phyloP scores from a whole-genome alignment of 2,329 filamentous ascomycete genomes.

The Albifimbria verrucaria region DNA sequence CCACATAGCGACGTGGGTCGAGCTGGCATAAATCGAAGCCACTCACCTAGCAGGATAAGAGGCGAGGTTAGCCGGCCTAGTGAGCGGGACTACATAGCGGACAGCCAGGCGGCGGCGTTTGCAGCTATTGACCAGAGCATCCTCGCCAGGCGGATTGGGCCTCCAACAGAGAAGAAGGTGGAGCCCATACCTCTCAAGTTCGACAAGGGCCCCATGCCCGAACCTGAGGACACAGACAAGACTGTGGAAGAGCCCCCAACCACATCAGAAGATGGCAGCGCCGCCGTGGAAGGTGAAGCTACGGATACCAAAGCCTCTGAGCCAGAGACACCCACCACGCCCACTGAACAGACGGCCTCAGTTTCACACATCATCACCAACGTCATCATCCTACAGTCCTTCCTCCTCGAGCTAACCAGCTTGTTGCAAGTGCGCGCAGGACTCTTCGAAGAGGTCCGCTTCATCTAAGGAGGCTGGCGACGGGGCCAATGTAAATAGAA shows the following conservation, averaged over 20 bases:
- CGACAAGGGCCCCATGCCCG: slow-evolving; percentile 27
- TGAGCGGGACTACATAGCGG: slow-evolving; percentile 31
- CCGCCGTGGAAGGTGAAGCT: background rate
- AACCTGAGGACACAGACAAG: slow-evolving; percentile 20
- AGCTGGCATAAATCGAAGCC: slow-evolving; percentile 28
- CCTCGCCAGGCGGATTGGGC: slow-evolving; percentile 50
- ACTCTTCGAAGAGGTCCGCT: slow-evolving; percentile 73
- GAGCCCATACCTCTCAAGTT: slow-evolving; percentile 47
- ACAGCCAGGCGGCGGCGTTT: slow-evolving; percentile 56
- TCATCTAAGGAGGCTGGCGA: slow-evolving; percentile 29
- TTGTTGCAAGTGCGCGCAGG: slow-evolving; percentile 72
- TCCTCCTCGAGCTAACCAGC: slow-evolving; percentile 72
- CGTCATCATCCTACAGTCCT: slow-evolving; percentile 74
- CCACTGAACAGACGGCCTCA: slow-evolving; percentile 47
- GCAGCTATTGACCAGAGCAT: slow-evolving; percentile 63
- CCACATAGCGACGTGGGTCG: background rate
- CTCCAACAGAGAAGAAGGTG: slow-evolving; percentile 37
- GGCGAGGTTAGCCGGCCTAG: slow-evolving; percentile 21
- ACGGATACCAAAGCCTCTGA: slow-evolving; percentile 8
- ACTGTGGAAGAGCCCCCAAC: slow-evolving; percentile 8
- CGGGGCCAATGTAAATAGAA: background rate
- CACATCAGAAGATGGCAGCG: background rate
- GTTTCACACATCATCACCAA: slow-evolving; percentile 80
- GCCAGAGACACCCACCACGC: slow-evolving; percentile 13
- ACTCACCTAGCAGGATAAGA: slow-evolving; percentile 35